Conservation (phyloP, 108 stramenopile genomes). For the Seminavis robusta region DNA sequence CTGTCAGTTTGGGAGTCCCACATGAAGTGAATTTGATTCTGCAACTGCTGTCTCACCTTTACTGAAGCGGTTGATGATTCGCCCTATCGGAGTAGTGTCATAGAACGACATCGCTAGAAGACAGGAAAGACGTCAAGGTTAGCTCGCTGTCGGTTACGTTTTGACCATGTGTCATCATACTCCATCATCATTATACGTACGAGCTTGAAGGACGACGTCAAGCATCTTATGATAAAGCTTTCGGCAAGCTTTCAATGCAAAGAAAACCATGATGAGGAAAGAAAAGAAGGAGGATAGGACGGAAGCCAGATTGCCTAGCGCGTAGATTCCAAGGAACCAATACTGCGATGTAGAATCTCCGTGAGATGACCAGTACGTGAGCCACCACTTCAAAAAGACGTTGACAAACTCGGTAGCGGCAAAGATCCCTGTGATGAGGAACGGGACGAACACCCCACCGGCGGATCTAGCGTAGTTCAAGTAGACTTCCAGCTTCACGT, state of each 20-base stretch:
- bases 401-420: constrained; percentile 37
- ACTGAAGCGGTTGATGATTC: constrained; percentile 49
- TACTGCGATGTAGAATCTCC: constrained; percentile 6
- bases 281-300: constrained; percentile 50
- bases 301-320: constrained; percentile 51
- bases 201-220: constrained; percentile 58
- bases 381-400: constrained; percentile 65
- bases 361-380: constrained; percentile 39
- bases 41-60: too few species aligned
- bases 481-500: constrained; percentile 41
- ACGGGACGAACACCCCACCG: constrained; percentile 52
- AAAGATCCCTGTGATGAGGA: constrained; percentile 49
- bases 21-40: too few species aligned
- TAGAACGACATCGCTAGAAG: constrained; percentile 85
- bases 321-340: constrained; percentile 63
- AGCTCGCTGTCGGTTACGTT: too few species aligned
- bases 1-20: too few species aligned
- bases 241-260: constrained; percentile 46
- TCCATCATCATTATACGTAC: too few species aligned
- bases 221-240: constrained; percentile 47
- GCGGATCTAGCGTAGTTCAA: constrained; percentile 60
- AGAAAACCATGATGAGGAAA: constrained; percentile 40
- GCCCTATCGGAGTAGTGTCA: constrained; percentile 47
- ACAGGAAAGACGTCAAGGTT: too few species aligned
- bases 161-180: too few species aligned